Base-by-base conservation (phyloP, 1,284 basidiomycete species). In the Spongispora temasekensis region DNA sequence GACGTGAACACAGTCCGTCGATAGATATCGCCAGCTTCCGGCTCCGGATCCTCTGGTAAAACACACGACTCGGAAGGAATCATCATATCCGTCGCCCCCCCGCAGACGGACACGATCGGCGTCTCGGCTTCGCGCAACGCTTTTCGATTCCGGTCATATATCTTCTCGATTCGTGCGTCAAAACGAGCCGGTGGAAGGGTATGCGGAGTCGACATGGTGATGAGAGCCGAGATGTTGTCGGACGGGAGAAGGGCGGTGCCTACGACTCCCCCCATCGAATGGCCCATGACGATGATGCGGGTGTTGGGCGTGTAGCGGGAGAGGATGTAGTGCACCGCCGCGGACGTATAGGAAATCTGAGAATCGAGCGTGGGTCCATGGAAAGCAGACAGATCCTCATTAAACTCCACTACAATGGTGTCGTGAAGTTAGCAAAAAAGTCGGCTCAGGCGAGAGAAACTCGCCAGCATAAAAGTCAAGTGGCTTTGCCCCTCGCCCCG, bases 231-330 rank as follows among this genome's bases (percentile, higher is more conserved):
- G 48, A 99, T 84, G 56, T 84, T 73, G 9, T 73, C 66, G 10
- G 85, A 83, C 2, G 87, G 84, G 17, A 94, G 81, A 13, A 91
- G 80, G 4, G 89, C 82, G 1, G 88, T 87, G 8, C 94, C 94
- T 7, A 97, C 94, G 48, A 98, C 80, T 3, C 97, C 97, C n/a
- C 97, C 97, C 97, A 99, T 99, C 15, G 96, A 98, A 72, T 99
- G 97, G 0, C 91, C 97, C 67, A 98, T 79, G 59, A 99, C 73
- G 34, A 91, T 85, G 53, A 98, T 86, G 31, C 77, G 68, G 0
- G 86, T 91, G 35, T 79, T 73, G 2, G 78, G 64, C 1, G 85
- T 86, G 71, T 98, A 98, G 30, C 86, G 77, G 0, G 86, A 86
- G 32, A 95, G 83, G 56, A 99, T 90, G 65, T 92, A 93, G 5